Percentiles rank a stretch among this genome's conserved stretches.
Evolutionary conservation across 176 grass and related monocot species (phyloP).

Genomic region (Oryza coarctata): DNA sequence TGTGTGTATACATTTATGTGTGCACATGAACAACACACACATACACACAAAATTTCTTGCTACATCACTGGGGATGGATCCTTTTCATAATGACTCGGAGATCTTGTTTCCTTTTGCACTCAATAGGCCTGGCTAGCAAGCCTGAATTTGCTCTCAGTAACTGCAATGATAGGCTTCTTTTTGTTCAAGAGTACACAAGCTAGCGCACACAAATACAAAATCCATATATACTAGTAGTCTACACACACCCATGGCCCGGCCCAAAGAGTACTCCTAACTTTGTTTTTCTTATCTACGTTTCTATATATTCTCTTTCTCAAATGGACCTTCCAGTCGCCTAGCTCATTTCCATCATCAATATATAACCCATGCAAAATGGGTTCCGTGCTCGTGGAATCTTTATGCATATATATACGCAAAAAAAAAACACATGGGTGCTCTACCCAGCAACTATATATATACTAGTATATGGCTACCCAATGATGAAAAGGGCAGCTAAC

Average conservation of each 20-base stretch:
- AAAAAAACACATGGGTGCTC: neutral
- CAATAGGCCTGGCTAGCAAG: slow-evolving; percentile 61
- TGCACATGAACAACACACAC: neutral
- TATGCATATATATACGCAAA: neutral
- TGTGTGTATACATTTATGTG: neutral
- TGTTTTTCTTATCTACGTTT: slow-evolving; percentile 25
- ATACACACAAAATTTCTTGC: slow-evolving; percentile 41
- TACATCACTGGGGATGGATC: slow-evolving; percentile 70
- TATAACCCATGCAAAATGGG: slow-evolving; percentile 15
- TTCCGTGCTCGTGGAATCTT: slow-evolving; percentile 24
- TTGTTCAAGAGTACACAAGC: slow-evolving; percentile 35
- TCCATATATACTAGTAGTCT: neutral
- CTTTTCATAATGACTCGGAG: slow-evolving; percentile 69
- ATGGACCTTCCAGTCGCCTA: neutral
- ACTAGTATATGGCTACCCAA: neutral
- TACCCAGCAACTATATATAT: neutral
- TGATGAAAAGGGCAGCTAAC: slow-evolving; percentile 33
- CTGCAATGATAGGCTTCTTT: slow-evolving; percentile 55
- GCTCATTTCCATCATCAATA: neutral
- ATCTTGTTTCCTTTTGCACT: slow-evolving; percentile 74
- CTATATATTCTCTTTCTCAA: neutral
- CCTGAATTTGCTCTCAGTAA: slow-evolving; percentile 65
- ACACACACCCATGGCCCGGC: neutral
- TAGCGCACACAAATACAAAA: slow-evolving; percentile 10
- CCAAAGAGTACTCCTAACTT: neutral